Evolutionary conservation across 306 rosid species (phyloP).

Genomic region (Sindora glabra): DNA sequence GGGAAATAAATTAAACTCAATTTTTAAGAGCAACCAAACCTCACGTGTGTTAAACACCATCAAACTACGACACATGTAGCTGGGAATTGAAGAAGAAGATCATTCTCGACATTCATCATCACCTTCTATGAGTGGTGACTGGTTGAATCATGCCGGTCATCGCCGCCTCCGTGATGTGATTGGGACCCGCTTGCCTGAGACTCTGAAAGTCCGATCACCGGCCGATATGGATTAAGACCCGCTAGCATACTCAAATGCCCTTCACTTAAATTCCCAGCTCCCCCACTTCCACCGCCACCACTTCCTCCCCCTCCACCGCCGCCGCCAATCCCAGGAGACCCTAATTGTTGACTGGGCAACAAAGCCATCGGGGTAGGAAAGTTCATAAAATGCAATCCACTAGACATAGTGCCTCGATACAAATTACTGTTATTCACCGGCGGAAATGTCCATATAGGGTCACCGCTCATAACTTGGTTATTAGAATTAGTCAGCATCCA

Average conservation of each 20-base stretch:
- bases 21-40: conserved; percentile 64
- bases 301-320: not conserved
- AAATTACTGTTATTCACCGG: conserved; percentile 49
- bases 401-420: conserved; percentile 63
- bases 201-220: conserved; percentile 38
- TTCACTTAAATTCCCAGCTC: conserved; percentile 28
- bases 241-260: conserved; percentile 69
- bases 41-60: conserved; percentile 65
- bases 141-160: conserved; percentile 49
- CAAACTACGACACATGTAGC: conserved; percentile 60
- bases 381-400: conserved; percentile 90
- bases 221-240: conserved; percentile 62
- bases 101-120: too few relatives aligned
- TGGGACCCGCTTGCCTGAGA: conserved; percentile 60
- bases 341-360: conserved; percentile 64
- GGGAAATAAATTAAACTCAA: conserved; percentile 29
- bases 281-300: conserved; percentile 1
- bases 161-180: conserved; percentile 53
- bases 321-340: conserved; percentile 1
- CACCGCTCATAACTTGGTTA: conserved; percentile 77
- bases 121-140: conserved; percentile 56
- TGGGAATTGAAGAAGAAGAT: conserved; percentile 9
- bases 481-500: conserved; percentile 82
- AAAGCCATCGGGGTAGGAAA: conserved; percentile 67
- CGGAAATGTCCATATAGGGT: conserved; percentile 90